A percentile compares a stretch with the other conserved stretches of the same genome.
Evolutionary conservation across 495 filamentous ascomycete species (phyloP).

Genomic region (Talaromyces stipitatus): DNA sequence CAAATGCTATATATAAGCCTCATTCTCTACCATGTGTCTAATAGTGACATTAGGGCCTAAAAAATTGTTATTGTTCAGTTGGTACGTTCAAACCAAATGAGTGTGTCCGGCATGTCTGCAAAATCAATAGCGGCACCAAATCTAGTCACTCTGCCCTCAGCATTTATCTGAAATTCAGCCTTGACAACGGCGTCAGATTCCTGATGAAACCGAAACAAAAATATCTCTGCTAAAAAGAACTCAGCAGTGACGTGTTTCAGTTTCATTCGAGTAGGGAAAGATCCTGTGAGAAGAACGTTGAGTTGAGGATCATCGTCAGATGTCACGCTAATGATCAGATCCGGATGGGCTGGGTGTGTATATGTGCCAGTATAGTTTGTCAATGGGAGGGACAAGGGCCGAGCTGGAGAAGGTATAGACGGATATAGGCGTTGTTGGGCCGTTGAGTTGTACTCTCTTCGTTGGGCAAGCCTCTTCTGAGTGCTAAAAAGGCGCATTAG

Average conservation of each 20-base stretch:
- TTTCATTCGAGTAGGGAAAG: background rate
- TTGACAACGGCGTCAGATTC: background rate
- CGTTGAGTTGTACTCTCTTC: background rate
- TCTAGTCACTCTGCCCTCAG: background rate
- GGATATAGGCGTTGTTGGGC: background rate
- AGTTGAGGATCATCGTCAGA: background rate
- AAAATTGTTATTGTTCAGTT: background rate
- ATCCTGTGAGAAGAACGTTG: background rate
- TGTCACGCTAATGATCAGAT: background rate
- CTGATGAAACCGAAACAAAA: background rate
- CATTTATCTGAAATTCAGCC: background rate
- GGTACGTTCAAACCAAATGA: conserved; percentile 2
- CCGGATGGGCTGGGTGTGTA: conserved; percentile 3
- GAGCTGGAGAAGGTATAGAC: background rate
- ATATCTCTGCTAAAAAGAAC: background rate
- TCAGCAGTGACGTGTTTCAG: conserved; percentile 1
- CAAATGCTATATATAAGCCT: background rate
- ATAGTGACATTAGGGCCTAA: background rate
- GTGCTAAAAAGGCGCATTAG: background rate
- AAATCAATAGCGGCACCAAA: conserved; percentile 6
- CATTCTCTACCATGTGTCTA: background rate
- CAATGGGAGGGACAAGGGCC: background rate
- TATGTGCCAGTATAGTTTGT: conserved; percentile 1
- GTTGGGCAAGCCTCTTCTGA: background rate
- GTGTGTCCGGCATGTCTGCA: background rate